Evolutionary conservation across 2,329 filamentous ascomycete genomes (phyloP).

Genomic region (Bipolaris cookei): DNA sequence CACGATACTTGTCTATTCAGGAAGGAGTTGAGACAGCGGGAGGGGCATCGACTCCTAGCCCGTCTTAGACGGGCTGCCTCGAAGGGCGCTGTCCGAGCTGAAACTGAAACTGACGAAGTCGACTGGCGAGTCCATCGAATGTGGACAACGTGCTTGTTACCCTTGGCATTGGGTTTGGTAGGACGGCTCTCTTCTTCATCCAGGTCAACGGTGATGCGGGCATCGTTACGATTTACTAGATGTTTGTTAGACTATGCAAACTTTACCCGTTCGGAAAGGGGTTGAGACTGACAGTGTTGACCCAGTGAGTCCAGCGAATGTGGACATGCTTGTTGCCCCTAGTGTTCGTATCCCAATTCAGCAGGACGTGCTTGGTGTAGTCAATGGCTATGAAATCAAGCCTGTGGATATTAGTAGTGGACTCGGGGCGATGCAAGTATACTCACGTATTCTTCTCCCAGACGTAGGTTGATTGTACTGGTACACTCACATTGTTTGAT

Average conservation of each 20-base stretch:
- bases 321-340: too few relatives aligned
- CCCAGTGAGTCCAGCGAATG: too few relatives aligned
- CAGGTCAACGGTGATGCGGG: slow-evolving; percentile 68
- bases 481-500: slow-evolving; percentile 67
- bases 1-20: slow-evolving; percentile 61
- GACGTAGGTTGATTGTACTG: too few relatives aligned
- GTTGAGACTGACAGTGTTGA: too few relatives aligned
- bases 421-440: neutral
- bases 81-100: too few relatives aligned
- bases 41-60: too few relatives aligned
- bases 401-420: slow-evolving; percentile 51
- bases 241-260: slow-evolving; percentile 71
- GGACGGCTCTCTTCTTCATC: slow-evolving; percentile 64
- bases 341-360: too few relatives aligned
- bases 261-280: too few relatives aligned
- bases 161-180: slow-evolving; percentile 21
- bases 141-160: slow-evolving; percentile 64
- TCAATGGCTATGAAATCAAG: slow-evolving; percentile 66
- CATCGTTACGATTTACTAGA: slow-evolving; percentile 39
- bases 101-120: slow-evolving; percentile 70
- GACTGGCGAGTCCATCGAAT: slow-evolving; percentile 70
- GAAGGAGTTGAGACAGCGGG: slow-evolving; percentile 71
- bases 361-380: slow-evolving; percentile 64
- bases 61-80: too few relatives aligned
- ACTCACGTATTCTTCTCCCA: too few relatives aligned